phyloP scores from a whole-genome alignment of 495 filamentous ascomycete genomes.

The Talaromyces stipitatus region DNA sequence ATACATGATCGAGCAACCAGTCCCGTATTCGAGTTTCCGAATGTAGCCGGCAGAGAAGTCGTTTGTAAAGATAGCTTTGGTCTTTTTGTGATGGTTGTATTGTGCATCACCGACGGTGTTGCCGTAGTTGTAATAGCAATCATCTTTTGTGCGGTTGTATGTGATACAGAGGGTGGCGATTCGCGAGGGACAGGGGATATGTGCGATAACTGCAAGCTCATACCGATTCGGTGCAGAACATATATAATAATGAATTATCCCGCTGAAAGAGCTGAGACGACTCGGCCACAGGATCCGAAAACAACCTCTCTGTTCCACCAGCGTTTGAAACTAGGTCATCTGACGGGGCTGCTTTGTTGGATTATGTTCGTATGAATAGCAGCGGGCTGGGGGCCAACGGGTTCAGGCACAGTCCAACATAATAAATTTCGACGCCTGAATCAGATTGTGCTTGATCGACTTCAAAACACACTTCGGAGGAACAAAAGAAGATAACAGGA shows the following conservation, averaged over 20 bases:
- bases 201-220: slow-evolving; percentile 4
- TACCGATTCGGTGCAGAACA: neutral
- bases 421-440: neutral
- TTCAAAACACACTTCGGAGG: neutral
- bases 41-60: slow-evolving; percentile 38
- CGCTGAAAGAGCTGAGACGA: neutral
- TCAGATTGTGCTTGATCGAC: neutral
- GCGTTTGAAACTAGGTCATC: neutral
- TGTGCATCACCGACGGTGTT: slow-evolving; percentile 26
- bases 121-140: slow-evolving; percentile 14
- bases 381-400: neutral
- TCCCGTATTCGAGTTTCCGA: slow-evolving; percentile 46
- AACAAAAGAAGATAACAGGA: neutral
- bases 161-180: slow-evolving; percentile 12
- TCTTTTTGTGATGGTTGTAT: slow-evolving; percentile 44
- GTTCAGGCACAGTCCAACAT: neutral
- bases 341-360: neutral
- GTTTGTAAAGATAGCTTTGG: slow-evolving; percentile 83
- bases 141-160: slow-evolving; percentile 13
- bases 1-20: slow-evolving; percentile 48
- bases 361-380: neutral
- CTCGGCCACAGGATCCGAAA: neutral
- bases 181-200: slow-evolving; percentile 18
- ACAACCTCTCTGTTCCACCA: neutral
- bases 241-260: neutral